These are phyloP conservation scores for Fagopyrum tataricum DNA, from an alignment of 148 eudicot genomes.

Conservation along the genomic window DNA sequence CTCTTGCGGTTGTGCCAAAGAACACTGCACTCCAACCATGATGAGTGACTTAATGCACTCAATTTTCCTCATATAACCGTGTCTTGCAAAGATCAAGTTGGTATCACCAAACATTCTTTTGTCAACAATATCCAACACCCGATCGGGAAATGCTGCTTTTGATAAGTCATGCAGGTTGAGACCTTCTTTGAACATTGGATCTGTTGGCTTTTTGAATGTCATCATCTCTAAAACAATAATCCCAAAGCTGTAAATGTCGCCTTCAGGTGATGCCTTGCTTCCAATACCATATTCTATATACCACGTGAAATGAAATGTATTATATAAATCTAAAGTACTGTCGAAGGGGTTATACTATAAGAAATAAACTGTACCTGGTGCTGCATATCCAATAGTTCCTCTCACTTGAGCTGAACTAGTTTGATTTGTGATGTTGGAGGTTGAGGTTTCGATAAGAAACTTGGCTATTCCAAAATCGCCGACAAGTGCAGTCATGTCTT, in stretches of 20 bases:
- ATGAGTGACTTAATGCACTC: background rate
- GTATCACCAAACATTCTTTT: background rate
- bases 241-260: slow-evolving; percentile 29
- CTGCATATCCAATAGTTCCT: slow-evolving; percentile 3
- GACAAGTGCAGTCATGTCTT: slow-evolving; percentile 11
- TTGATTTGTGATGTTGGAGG: background rate
- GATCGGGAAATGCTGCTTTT: slow-evolving; percentile 13
- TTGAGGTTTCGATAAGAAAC: background rate
- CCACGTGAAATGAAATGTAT: background rate
- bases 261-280: background rate
- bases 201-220: slow-evolving; percentile 22
- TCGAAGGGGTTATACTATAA: background rate
- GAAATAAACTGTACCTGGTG: background rate
- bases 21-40: slow-evolving; percentile 6
- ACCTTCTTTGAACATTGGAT: background rate
- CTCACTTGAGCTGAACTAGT: slow-evolving; percentile 20
- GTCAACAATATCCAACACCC: slow-evolving; percentile 15
- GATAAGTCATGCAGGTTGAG: slow-evolving; percentile 18
- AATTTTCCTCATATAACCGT: background rate
- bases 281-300: slow-evolving; percentile 10
- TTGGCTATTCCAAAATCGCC: slow-evolving; percentile 14
- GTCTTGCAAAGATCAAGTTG: background rate
- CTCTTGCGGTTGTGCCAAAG: background rate
- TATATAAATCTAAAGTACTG: background rate
- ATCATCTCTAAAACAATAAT: slow-evolving; percentile 24